Evolutionary conservation across 306 rosid species (phyloP).

Genomic region (Calophaca sinica): DNA sequence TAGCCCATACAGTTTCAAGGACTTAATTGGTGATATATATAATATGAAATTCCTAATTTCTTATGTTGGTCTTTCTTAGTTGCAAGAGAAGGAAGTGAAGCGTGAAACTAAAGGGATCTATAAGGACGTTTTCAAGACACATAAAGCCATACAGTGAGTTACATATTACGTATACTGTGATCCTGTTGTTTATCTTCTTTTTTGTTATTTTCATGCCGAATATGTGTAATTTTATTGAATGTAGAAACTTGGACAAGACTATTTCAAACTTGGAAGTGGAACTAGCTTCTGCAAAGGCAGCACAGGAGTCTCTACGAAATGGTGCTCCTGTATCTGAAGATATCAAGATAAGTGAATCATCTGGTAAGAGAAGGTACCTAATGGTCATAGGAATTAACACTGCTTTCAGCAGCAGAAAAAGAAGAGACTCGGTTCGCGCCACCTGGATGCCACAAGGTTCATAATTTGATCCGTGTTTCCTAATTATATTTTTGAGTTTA

Average conservation of each 20-base stretch:
- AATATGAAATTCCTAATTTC: conserved; percentile 12
- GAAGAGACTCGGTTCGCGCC: conserved; percentile 95
- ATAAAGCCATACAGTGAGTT: conserved; percentile 80
- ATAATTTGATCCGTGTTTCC: conserved; percentile 29
- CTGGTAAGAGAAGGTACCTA: conserved; percentile 67
- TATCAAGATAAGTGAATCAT: conserved; percentile 52
- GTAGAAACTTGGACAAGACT: conserved; percentile 86
- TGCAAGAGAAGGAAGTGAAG: conserved; percentile 79
- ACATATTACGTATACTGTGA: conserved; percentile 4
- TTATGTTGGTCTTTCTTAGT: conserved; percentile 53
- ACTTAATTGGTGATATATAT: no score
- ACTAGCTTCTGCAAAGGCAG: conserved; percentile 85
- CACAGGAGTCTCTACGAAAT: conserved; percentile 74
- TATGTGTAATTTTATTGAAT: conserved; percentile 32
- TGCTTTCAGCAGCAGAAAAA: conserved; percentile 96
- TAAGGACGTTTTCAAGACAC: conserved; percentile 72
- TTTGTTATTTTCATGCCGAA: background rate
- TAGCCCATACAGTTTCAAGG: no score
- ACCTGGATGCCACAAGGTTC: conserved; percentile 98
- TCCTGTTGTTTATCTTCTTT: background rate
- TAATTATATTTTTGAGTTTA: conserved; percentile 6
- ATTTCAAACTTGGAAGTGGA: conserved; percentile 92
- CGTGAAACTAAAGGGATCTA: conserved; percentile 65
- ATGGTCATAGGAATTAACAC: conserved; percentile 97
- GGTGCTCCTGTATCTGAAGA: conserved; percentile 77